These are phyloP conservation scores for Myxozyma kluyveri DNA, from an alignment of 805 yeast species.

Conservation along the genomic window DNA sequence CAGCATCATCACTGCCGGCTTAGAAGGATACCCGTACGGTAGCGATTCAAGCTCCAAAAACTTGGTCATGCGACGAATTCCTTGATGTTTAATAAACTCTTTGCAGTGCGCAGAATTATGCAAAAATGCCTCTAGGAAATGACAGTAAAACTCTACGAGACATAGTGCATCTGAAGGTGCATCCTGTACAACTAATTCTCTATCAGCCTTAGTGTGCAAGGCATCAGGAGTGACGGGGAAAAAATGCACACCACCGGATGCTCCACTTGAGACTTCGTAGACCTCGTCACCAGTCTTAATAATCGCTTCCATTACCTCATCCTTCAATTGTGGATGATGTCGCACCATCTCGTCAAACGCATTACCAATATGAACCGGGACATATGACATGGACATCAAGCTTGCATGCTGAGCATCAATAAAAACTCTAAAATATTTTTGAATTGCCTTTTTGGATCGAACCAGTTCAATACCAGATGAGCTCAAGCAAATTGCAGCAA, in stretches of 20 bases:
- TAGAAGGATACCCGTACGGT: constrained; percentile 38
- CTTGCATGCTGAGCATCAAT: constrained; percentile 50
- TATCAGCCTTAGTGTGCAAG: constrained; percentile 26
- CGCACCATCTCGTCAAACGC: constrained; percentile 77
- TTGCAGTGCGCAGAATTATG: constrained; percentile 35
- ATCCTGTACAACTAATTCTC: constrained; percentile 18
- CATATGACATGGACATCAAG: constrained; percentile 53
- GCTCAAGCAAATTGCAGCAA: constrained; percentile 81
- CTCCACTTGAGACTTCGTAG: constrained; percentile 3
- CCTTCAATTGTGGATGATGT: constrained; percentile 74
- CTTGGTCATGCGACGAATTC: constrained; percentile 29
- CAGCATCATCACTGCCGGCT: constrained; percentile 28
- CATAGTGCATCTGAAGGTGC: constrained; percentile 22
- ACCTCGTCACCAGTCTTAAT: constrained; percentile 14
- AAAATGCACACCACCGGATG: constrained; percentile 28
- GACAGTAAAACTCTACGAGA: constrained; percentile 24
- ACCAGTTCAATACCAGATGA: constrained; percentile 65
- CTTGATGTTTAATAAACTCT: constrained; percentile 34
- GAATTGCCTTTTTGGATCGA: constrained; percentile 41
- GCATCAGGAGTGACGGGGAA: constrained; percentile 23
- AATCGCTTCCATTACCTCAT: constrained; percentile 50
- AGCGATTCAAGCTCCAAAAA: constrained; percentile 31
- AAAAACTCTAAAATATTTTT: constrained; percentile 51
- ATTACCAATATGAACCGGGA: constrained; percentile 57
- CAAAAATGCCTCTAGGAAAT: constrained; percentile 36